Evolutionary conservation across 345 rosid species (phyloP).

Genomic region (Ricinus communis): DNA sequence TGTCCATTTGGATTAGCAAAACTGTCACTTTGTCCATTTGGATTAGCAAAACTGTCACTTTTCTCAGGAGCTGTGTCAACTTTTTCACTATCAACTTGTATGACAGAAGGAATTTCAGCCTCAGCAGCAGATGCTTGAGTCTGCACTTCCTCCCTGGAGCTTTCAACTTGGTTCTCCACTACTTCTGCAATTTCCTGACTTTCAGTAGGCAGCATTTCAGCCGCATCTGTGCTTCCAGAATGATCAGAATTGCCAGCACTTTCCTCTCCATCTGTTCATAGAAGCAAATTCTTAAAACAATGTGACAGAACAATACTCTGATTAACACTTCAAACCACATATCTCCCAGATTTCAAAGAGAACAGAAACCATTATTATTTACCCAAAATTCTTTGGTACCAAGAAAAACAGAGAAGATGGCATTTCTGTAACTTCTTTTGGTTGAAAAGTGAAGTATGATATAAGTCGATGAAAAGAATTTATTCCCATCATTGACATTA

Average conservation of each 20-base stretch:
- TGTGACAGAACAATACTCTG: not conserved
- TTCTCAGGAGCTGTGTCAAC: conserved; percentile 36
- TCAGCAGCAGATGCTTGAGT: conserved; percentile 40
- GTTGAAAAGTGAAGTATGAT: not conserved
- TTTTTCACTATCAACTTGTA: conserved; percentile 32
- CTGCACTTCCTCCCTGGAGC: conserved; percentile 38
- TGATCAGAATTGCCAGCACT: conserved; percentile 36
- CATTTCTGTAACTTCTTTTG: not conserved
- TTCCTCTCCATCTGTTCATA: conserved; percentile 38
- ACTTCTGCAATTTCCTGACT: conserved; percentile 38
- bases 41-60: conserved; percentile 31
- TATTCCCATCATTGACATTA: not conserved
- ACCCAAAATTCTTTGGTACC: too few relatives aligned
- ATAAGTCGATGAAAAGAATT: not conserved
- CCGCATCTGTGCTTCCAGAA: conserved; percentile 30
- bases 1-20: conserved; percentile 34
- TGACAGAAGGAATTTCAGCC: conserved; percentile 30
- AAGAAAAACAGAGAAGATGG: not conserved
- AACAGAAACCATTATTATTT: not conserved
- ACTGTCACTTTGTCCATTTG: conserved; percentile 38
- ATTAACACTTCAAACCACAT: not conserved
- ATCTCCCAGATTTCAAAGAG: not conserved
- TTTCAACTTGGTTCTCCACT: conserved; percentile 32
- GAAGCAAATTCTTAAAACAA: not conserved
- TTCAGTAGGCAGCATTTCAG: conserved; percentile 36